Evolutionary conservation across 129 eudicot genomes (phyloP), one percentile per base, ranked within the genome.

Genomic region (Smallanthus sonchifolius): DNA sequence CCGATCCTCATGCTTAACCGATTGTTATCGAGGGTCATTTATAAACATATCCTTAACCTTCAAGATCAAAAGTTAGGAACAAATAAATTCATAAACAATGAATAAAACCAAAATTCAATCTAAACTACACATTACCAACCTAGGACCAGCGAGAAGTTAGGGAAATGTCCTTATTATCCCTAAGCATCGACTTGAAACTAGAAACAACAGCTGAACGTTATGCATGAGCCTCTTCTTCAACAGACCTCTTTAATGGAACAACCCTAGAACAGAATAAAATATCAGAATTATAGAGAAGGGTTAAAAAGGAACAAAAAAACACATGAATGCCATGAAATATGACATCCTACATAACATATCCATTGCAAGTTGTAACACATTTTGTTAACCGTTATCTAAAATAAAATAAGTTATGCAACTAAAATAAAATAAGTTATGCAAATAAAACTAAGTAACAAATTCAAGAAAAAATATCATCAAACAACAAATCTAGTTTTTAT

Each of bases 1-100:
- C 79, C 97, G 79, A 2, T 95, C 97, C 74, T 95, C 97, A 76
- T 95, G 99, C 85, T 79, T 91, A 75, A 95, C 92, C 68, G 94
- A 84, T 83, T 84, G 88, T 82, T 88, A 95, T 16, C 96, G 82
- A 64, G 87, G 91, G 73, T 95, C 99, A 84, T 78, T 79, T 69
- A 91, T 83, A 65, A 95, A 47, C 52, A 77, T 77, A 70, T 91
- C 99, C 84, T 95, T 95, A 77, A 95, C 93, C 99, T 94, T 64
- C 55, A 49, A 83, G 28, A 72, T 54, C 74, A 65, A 9, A 72
- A 49, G 36, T 60, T 40, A 14, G 2, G 63, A 76, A 63, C 80
- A 62, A 77, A 81, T 43, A 72, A 70, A 64, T 37, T 16, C 72
- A 77, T 10, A 42, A 40, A 43, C 67, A 32, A 38, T 2, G 62